phyloP scores from a whole-genome alignment of 2,329 filamentous ascomycete genomes.

The Colletotrichum zoysiae region DNA sequence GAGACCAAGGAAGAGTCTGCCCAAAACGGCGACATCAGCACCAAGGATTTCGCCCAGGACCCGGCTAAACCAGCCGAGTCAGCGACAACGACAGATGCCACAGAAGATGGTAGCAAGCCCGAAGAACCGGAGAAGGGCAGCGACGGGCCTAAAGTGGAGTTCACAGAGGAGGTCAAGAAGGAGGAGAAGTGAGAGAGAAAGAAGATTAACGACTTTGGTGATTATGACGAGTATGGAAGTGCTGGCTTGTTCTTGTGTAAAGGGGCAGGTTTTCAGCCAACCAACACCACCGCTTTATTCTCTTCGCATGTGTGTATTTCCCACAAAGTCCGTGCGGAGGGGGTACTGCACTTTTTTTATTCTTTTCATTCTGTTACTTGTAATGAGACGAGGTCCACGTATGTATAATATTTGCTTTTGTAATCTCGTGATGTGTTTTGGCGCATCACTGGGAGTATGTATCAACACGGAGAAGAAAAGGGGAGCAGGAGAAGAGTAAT shows the following conservation, averaged over 20 bases:
- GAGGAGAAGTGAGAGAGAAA: constrained; percentile 18
- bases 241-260: neutral
- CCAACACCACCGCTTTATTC: neutral
- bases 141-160: constrained; percentile 32
- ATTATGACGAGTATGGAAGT: constrained; percentile 9
- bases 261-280: neutral
- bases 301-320: neutral
- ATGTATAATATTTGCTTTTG: constrained; percentile 32
- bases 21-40: constrained; percentile 28
- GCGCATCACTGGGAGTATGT: constrained; percentile 23
- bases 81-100: constrained; percentile 37
- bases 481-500: no score
- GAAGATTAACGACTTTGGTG: constrained; percentile 10
- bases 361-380: neutral
- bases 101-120: constrained; percentile 42
- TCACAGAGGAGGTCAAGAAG: constrained; percentile 26
- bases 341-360: neutral
- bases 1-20: constrained; percentile 44
- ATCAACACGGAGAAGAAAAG: constrained; percentile 23
- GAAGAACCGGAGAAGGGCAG: constrained; percentile 44
- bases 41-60: constrained; percentile 46
- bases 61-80: constrained; percentile 43
- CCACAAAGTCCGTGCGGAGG: neutral
- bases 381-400: constrained; percentile 34
- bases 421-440: constrained; percentile 14